phyloP scores from a whole-genome alignment of 2,329 filamentous ascomycete genomes.

The Rhynchosporium graminicola region DNA sequence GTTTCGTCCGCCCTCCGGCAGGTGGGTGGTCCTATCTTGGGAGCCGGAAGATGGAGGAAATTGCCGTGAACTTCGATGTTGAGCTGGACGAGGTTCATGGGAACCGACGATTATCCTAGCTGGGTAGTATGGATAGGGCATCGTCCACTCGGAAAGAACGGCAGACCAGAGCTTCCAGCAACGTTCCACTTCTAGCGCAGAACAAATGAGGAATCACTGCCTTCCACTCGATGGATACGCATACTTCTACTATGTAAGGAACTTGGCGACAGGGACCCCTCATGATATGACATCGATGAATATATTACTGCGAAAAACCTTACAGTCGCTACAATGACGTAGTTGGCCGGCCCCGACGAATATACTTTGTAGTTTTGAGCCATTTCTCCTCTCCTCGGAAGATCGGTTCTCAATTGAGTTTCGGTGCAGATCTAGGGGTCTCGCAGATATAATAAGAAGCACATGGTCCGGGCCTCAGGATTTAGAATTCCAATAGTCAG shows the following conservation, averaged over 20 bases:
- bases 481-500: slow-evolving; percentile 3
- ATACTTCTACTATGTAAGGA: neutral
- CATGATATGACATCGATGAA: slow-evolving; percentile 7
- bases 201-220: neutral
- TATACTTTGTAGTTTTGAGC: neutral
- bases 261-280: slow-evolving; percentile 11
- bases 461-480: slow-evolving; percentile 4
- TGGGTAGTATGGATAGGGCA: neutral
- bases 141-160: neutral
- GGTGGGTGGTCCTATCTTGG: neutral
- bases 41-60: neutral
- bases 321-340: slow-evolving; percentile 11
- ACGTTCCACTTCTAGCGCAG: slow-evolving; percentile 3
- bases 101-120: neutral
- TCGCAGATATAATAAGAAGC: slow-evolving; percentile 8
- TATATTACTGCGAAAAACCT: neutral
- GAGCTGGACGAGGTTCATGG: neutral
- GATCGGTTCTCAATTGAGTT: slow-evolving; percentile 13
- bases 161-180: neutral
- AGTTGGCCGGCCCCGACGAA: neutral
- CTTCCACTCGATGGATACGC: neutral
- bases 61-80: neutral
- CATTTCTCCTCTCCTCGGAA: neutral
- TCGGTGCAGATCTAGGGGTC: slow-evolving; percentile 12
- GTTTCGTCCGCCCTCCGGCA: neutral